These are phyloP conservation scores for Hanseniaspora opuntiae DNA, from an alignment of 805 yeast genomes.

Conservation along the genomic window DNA sequence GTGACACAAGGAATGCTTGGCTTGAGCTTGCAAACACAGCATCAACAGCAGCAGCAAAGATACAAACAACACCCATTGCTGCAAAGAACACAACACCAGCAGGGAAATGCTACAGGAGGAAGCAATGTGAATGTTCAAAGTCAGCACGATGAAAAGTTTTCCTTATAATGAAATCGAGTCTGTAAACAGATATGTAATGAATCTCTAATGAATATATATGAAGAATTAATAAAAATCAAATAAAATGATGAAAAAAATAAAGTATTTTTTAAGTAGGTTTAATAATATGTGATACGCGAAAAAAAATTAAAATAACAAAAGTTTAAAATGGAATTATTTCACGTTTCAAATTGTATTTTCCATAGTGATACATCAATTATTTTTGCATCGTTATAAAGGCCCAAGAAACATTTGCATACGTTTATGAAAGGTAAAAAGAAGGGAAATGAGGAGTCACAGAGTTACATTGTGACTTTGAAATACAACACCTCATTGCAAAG, in stretches of 20 bases:
- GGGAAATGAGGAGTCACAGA: neutral
- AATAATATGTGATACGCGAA: neutral
- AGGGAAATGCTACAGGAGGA: neutral
- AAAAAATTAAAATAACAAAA: neutral
- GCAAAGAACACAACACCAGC: slow-evolving; percentile 7
- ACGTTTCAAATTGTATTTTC: too few relatives aligned
- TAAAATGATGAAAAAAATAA: too few relatives aligned
- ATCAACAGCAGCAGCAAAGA: slow-evolving; percentile 8
- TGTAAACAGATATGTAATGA: neutral
- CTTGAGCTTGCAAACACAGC: slow-evolving; percentile 2
- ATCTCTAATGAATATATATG: neutral
- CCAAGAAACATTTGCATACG: neutral
- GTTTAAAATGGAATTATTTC: too few relatives aligned
- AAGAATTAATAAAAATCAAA: neutral
- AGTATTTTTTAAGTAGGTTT: too few relatives aligned
- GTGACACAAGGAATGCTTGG: slow-evolving; percentile 15
- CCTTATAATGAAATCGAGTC: neutral
- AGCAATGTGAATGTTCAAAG: neutral
- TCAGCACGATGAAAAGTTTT: neutral
- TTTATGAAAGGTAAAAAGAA: neutral
- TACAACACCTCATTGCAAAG: neutral
- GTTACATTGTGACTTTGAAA: neutral
- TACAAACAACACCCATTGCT: slow-evolving; percentile 8
- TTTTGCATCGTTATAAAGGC: too few relatives aligned
- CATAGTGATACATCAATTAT: too few relatives aligned